phyloP scores from a whole-genome alignment of 2,329 filamentous ascomycete species.

The Graphilbum fragrans region DNA sequence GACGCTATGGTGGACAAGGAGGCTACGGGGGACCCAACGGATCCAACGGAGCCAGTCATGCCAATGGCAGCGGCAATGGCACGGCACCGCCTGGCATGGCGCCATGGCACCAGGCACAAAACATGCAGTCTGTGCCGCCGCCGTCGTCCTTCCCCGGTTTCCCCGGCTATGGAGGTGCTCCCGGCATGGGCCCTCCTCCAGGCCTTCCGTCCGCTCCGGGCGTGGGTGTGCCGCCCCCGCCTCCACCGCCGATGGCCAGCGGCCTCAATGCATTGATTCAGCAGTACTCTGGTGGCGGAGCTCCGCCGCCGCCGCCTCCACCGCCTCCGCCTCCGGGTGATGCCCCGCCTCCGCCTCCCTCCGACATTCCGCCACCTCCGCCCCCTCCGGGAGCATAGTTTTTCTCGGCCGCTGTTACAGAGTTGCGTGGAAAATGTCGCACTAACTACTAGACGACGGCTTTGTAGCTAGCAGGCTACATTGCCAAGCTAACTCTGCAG shows the following conservation, averaged over 20 bases:
- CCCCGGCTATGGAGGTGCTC: slow-evolving; percentile 36
- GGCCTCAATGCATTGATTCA: slow-evolving; percentile 55
- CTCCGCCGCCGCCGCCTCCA: slow-evolving; percentile 7
- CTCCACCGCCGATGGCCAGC: slow-evolving; percentile 38
- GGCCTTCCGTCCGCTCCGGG: slow-evolving; percentile 10
- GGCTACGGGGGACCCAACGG: too few species aligned
- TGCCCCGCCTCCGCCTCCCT: slow-evolving; percentile 22
- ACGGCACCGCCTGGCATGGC: slow-evolving; percentile 44
- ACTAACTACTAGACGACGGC: too few species aligned
- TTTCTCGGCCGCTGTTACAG: background rate
- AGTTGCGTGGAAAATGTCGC: too few species aligned
- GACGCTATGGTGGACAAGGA: slow-evolving; percentile 1
- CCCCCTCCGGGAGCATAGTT: slow-evolving; percentile 15
- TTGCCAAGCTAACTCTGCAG: too few species aligned
- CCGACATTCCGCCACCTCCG: slow-evolving; percentile 21
- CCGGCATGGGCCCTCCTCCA: slow-evolving; percentile 26
- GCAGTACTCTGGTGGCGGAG: slow-evolving; percentile 31
- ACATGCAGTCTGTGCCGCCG: slow-evolving; percentile 32
- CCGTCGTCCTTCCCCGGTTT: slow-evolving; percentile 13
- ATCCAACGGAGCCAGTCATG: slow-evolving; percentile 20
- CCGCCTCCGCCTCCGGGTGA: slow-evolving; percentile 14
- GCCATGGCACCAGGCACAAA: slow-evolving; percentile 27
- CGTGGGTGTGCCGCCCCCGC: slow-evolving; percentile 11
- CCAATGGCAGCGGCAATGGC: slow-evolving; percentile 18
- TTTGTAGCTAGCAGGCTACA: too few species aligned